Base-by-base conservation (phyloP, 805 yeast genomes). In the Zygosaccharomyces lentus region DNA sequence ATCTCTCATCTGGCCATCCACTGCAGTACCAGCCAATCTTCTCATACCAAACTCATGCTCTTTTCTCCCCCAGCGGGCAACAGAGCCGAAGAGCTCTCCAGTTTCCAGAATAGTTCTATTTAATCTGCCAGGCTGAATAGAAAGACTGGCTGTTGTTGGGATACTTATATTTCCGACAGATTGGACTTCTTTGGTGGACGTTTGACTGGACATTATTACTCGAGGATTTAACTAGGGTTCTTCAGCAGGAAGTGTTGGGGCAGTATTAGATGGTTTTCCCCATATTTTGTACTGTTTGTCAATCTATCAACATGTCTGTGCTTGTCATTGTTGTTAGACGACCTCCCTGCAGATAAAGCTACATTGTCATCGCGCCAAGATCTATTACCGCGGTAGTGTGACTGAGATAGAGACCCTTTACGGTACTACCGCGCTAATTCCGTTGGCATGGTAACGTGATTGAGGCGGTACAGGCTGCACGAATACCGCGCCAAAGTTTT, bases 31-130 rank as follows among this genome's bases (percentile, higher is more conserved):
- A 0, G 87, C 79, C 30, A 82, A 64, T 47, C 87, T 68, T 49
- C 84, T 76, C 45, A 82, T 81, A 6, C 87, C 87, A 2, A 86
- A 81, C 41, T 81, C 75, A 1, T 80, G 74, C 6, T 66, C 46
- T 13, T 59, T 65, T 0, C 67, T 54, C 1, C 85, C 85, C 84
- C 84, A 80, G 12, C 68, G 66, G 9, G 76, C 76, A 40, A 75
- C 75, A 7, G 84, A 81, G 5, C 87, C 87, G 65, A 74, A 81
- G 37, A 52, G 50, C 19, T 57, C 51, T 24, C 84, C 75, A 2
- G 87, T 81, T 13, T 71, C 69, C 56, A 82, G 85, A 50, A 81
- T 78, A 6, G 85, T 79, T 16, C 71, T 66, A 45, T 80, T 56
- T 40, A 81, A 65, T 38, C 83, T 65, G 4, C 70, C 71, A 12